Conservation (phyloP, 768 basidiomycete genomes). For the Porphyrellus cyaneotinctus region DNA sequence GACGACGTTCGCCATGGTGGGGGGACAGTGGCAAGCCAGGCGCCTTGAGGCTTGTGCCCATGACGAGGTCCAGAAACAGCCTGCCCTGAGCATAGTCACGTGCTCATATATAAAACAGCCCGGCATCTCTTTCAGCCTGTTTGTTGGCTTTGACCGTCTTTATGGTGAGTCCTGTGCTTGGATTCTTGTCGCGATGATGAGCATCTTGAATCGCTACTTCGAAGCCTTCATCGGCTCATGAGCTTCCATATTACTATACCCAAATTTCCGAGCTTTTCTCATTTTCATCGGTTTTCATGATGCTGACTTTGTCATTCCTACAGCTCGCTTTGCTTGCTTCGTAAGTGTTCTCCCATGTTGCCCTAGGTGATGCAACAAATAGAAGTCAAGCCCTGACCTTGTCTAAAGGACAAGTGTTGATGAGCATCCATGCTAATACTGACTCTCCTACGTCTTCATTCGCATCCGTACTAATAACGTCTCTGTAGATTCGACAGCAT, state of each 20-base stretch:
- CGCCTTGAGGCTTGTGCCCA: slow-evolving; percentile 3
- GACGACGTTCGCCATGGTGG: slow-evolving; percentile 68
- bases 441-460: slow-evolving; percentile 30
- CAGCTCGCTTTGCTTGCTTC: neutral
- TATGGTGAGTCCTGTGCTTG: slow-evolving; percentile 31
- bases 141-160: neutral
- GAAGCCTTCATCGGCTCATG: slow-evolving; percentile 63
- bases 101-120: slow-evolving; percentile 19
- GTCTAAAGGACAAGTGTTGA: slow-evolving; percentile 71
- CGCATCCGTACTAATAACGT: slow-evolving; percentile 19
- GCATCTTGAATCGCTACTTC: slow-evolving; percentile 82
- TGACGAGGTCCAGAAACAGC: slow-evolving; percentile 8
- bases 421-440: slow-evolving; percentile 92
- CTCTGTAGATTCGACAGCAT: slow-evolving; percentile 3
- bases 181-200: slow-evolving; percentile 49
- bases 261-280: slow-evolving; percentile 77
- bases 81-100: slow-evolving; percentile 38
- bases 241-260: slow-evolving; percentile 74
- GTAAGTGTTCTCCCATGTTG: slow-evolving; percentile 34
- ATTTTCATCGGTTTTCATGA: neutral
- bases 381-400: slow-evolving; percentile 91
- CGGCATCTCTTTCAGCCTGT: neutral
- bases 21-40: slow-evolving; percentile 16
- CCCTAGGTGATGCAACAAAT: slow-evolving; percentile 59
- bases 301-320: slow-evolving; percentile 12